Evolutionary conservation across 495 filamentous ascomycete species (phyloP), one percentile per base, ranked within the genome.

Genomic region (Aspergillus homomorphus): DNA sequence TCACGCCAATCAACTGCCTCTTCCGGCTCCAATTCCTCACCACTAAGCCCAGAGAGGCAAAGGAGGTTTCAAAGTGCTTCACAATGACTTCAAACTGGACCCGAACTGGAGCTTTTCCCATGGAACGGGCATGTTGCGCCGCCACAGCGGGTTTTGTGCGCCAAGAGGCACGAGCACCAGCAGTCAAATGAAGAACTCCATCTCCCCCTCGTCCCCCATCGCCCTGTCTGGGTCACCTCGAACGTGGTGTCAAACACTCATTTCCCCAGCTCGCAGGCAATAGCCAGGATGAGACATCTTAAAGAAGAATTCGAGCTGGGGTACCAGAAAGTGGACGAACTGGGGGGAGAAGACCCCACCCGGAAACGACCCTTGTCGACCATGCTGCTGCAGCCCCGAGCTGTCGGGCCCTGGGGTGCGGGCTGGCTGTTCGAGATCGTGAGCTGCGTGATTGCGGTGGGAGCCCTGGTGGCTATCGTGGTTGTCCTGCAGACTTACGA

Each of bases 401-500:
- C 51, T 16, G 30, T 56, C 1, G 58, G 56, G 16, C 64, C 62
- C 58, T 67, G 62, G 57, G 67, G 64, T 8, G 22, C 62, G 1
- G 61, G 66, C 45, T 73, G 70, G 70, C 49, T 63, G 42, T 57
- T 64, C 43, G 70, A 71, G 50, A 65, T 67, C 16, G 18, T 66
- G 30, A 60, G 61, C 23, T 67, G 62, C 56, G 45, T 68, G 23
- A 66, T 60, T n/a, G 66, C 67, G 15, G 53, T 63, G 2, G 62
- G 45, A 1, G 59, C 69, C 38, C 51, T 68, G 4, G 60, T 62
- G 7, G 66, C 64, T 3, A 73, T 78, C 16, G 57, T 74, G 20
- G 61, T 66, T 6, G 64, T 56, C 23, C 64, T 79, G 44, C 68
- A 62, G 44, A 52, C 62, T 1, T 80, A 73, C 45, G 70, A 82